Conservation (phyloP, 805 yeast genomes). For the Scheffersomyces spartinae region DNA sequence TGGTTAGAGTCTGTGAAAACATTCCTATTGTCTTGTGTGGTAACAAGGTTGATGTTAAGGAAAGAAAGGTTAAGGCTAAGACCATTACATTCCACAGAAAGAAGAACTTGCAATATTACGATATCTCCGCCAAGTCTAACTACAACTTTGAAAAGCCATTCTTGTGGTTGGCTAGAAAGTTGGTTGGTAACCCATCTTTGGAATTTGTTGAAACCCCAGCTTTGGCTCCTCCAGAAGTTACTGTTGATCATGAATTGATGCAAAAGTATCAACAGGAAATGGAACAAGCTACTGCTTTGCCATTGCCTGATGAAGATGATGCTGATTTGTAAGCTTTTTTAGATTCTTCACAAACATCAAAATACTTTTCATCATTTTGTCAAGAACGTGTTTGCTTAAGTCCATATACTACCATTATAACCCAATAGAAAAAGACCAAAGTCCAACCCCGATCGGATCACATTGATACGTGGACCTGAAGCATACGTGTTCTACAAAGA, state of each 20-base stretch:
- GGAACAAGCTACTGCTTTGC: conserved; percentile 99
- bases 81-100: conserved; percentile 99
- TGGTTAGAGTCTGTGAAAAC: conserved; percentile 99
- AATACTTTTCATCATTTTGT: too few relatives aligned
- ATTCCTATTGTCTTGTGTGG: conserved; percentile 98
- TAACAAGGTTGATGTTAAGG: conserved; percentile 99
- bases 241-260: conserved; percentile 93
- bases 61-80: conserved; percentile 99
- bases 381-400: too few relatives aligned
- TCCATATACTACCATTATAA: too few relatives aligned
- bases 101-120: conserved; percentile 99
- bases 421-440: too few relatives aligned
- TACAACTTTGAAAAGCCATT: conserved; percentile 99
- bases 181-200: conserved; percentile 94
- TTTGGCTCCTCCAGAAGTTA: conserved; percentile 98
- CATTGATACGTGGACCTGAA: neutral
- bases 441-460: too few relatives aligned
- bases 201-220: conserved; percentile 99
- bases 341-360: neutral
- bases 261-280: conserved; percentile 98
- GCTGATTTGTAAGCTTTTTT: conserved; percentile 72
- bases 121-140: conserved; percentile 98
- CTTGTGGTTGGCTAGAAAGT: conserved; percentile 99
- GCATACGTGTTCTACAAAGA: too few relatives aligned
- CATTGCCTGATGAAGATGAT: conserved; percentile 99